phyloP scores from a whole-genome alignment of 1,139 yeast genomes.

The Pneumocystis canis region DNA sequence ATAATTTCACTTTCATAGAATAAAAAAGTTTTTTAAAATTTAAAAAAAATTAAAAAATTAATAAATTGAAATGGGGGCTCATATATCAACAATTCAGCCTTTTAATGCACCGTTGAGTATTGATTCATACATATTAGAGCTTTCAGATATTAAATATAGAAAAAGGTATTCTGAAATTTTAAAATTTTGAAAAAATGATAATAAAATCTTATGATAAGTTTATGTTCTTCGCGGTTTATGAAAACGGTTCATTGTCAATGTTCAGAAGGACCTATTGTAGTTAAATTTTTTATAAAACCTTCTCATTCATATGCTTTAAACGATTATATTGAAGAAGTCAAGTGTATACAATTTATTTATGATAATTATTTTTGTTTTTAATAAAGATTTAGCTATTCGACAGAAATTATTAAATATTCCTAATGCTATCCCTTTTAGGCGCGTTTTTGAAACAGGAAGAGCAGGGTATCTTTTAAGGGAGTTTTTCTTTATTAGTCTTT shows the following conservation, averaged over 20 bases:
- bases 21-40: background rate
- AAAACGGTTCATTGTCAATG: conserved; percentile 65
- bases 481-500: conserved; percentile 57
- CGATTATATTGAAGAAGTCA: background rate
- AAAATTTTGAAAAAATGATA: background rate
- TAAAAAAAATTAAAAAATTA: background rate
- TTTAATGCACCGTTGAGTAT: conserved; percentile 85
- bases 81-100: conserved; percentile 71
- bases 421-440: conserved; percentile 56
- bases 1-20: background rate
- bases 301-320: conserved; percentile 15
- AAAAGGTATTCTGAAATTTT: background rate
- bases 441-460: conserved; percentile 71
- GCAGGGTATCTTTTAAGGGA: conserved; percentile 87
- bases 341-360: background rate
- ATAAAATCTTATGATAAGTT: conserved; percentile 28
- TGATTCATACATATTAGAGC: conserved; percentile 72
- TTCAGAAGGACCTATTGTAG: conserved; percentile 52
- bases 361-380: conserved; percentile 1
- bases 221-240: conserved; percentile 65
- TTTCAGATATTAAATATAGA: conserved; percentile 59
- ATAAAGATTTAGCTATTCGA: conserved; percentile 18
- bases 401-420: conserved; percentile 33
- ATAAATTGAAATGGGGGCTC: conserved; percentile 53
- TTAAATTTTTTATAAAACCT: conserved; percentile 74